Conservation (phyloP, 371 early-diverging fungal genomes). For the Mucor velutinosus region DNA sequence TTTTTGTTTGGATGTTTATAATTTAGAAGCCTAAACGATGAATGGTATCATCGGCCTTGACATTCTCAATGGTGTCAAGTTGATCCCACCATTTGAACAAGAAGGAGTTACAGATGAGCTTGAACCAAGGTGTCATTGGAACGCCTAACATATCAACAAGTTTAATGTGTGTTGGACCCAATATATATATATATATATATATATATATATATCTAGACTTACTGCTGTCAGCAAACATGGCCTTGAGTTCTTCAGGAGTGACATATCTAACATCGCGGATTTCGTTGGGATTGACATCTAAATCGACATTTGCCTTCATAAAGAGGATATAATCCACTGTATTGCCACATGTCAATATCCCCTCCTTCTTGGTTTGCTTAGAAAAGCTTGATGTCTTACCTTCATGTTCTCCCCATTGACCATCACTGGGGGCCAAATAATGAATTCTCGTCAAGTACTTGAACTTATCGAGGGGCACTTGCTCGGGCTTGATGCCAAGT, state of each 20-base stretch:
- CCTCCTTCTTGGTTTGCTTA: too few relatives aligned
- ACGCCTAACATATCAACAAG: conserved; percentile 34
- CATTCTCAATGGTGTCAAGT: conserved; percentile 69
- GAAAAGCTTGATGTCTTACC: conserved; percentile 51
- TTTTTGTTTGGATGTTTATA: neutral
- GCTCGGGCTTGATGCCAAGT: conserved; percentile 83
- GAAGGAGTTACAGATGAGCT: conserved; percentile 86
- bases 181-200: too few relatives aligned
- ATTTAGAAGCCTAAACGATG: conserved; percentile 64
- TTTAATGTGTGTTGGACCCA: neutral
- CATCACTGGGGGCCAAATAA: conserved; percentile 92
- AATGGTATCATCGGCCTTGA: conserved; percentile 74
- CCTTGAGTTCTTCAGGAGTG: conserved; percentile 76
- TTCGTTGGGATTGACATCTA: conserved; percentile 81
- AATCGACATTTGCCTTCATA: conserved; percentile 69
- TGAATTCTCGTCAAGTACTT: conserved; percentile 92
- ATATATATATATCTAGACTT: conserved; percentile 9
- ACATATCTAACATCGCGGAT: conserved; percentile 80
- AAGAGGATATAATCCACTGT: conserved; percentile 92
- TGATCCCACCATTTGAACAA: conserved; percentile 95
- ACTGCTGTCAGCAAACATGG: conserved; percentile 69
- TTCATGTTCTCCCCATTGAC: conserved; percentile 98
- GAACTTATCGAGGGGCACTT: conserved; percentile 83
- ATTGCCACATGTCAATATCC: neutral
- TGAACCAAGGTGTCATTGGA: conserved; percentile 95